phyloP scores from a whole-genome alignment of 495 filamentous ascomycete species.

The Xylaria scruposa region DNA sequence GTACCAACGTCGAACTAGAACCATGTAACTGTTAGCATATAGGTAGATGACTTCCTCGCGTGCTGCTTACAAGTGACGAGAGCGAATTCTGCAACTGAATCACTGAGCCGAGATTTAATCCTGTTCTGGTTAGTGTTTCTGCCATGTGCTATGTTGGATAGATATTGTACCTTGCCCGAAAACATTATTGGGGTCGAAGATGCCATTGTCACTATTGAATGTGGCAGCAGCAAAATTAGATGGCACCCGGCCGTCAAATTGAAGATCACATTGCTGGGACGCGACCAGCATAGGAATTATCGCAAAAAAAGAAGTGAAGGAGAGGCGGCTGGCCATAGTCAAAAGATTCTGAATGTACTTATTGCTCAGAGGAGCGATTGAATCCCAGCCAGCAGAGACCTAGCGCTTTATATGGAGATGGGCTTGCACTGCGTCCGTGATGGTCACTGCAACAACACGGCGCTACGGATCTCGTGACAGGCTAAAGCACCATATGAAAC shows the following conservation, averaged over 20 bases:
- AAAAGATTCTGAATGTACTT: neutral
- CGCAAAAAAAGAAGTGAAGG: slow-evolving; percentile 18
- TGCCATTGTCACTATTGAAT: slow-evolving; percentile 41
- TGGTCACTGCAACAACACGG: neutral
- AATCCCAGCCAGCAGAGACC: neutral
- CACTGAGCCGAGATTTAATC: slow-evolving; percentile 14
- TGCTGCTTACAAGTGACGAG: slow-evolving; percentile 35
- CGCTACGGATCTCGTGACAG: neutral
- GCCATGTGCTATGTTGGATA: neutral
- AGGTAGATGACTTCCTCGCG: neutral
- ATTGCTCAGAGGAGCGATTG: neutral
- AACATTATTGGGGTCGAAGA: slow-evolving; percentile 43
- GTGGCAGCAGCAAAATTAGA: slow-evolving; percentile 34
- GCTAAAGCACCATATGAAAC: slow-evolving; percentile 13
- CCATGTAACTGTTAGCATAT: slow-evolving; percentile 1
- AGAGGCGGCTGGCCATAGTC: neutral
- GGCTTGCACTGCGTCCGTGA: neutral
- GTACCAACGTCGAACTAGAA: slow-evolving; percentile 42
- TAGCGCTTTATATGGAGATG: neutral
- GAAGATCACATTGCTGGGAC: slow-evolving; percentile 42
- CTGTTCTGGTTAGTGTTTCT: neutral
- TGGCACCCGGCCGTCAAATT: slow-evolving; percentile 48
- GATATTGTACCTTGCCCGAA: slow-evolving; percentile 35
- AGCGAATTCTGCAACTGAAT: slow-evolving; percentile 14
- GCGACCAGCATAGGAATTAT: slow-evolving; percentile 20